A percentile compares a stretch with the other conserved stretches of the same genome.
These are phyloP conservation scores for Suillus paluster DNA, from an alignment of 768 basidiomycete genomes.

Conservation along the genomic window DNA sequence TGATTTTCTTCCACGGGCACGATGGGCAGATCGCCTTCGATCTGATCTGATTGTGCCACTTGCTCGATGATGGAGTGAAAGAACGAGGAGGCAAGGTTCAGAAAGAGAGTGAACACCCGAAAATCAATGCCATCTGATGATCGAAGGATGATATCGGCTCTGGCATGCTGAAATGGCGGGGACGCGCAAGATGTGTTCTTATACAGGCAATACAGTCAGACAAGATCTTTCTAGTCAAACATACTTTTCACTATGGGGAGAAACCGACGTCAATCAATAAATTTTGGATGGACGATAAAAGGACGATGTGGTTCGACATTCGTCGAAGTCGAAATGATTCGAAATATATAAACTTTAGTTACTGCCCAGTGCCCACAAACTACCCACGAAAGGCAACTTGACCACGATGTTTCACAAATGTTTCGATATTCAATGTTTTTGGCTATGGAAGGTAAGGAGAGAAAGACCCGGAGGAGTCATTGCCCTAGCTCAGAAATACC, in stretches of 20 bases:
- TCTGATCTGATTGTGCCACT: constrained; percentile 17
- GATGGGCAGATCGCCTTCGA: constrained; percentile 11
- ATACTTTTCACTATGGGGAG: not conserved
- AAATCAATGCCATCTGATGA: constrained; percentile 42
- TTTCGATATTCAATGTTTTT: too few species aligned
- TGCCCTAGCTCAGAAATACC: not conserved
- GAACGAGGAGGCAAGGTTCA: constrained; percentile 41
- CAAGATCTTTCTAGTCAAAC: not conserved
- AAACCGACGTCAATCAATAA: too few species aligned
- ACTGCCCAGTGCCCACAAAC: too few species aligned
- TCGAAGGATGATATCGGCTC: constrained; percentile 42
- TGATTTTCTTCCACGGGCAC: constrained; percentile 13
- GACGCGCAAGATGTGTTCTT: constrained; percentile 10
- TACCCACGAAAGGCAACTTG: too few species aligned
- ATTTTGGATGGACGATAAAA: not conserved
- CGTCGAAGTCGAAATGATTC: too few species aligned
- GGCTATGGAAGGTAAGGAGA: too few species aligned
- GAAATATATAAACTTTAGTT: too few species aligned
- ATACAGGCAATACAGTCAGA: not conserved
- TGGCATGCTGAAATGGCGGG: constrained; percentile 36
- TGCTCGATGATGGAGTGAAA: constrained; percentile 39
- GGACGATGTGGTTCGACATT: not conserved
- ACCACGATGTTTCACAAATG: too few species aligned
- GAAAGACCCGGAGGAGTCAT: too few species aligned
- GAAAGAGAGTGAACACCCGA: constrained; percentile 39